Base-by-base conservation (phyloP, 306 rosid genomes). In the Comarum palustre region DNA sequence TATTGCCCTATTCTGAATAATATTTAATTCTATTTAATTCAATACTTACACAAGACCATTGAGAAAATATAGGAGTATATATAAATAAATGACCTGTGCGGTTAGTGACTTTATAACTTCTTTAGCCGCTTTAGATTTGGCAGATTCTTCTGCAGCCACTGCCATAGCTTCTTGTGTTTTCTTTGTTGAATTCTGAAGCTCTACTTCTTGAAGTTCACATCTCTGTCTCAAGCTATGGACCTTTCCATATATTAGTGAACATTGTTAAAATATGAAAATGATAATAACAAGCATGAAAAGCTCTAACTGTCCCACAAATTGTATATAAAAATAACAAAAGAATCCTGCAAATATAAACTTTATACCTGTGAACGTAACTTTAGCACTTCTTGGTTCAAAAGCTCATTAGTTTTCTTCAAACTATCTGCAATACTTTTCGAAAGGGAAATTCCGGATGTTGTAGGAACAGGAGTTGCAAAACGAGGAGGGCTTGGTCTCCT, bases 401-500 rank as follows among this genome's bases (percentile, higher is more conserved):
- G 88, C 51, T 95, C 99, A 69, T 95, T 95, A 71, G 96, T 90
- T 82, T 91, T 91, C 84, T 87, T 95, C 86, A 95, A 81, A 84
- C 92, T 83, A 75, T 91, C 99, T 36, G 87, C 69, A 52, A 82
- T 67, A 79, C 87, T 88, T 83, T 87, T 90, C 16, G 99, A 91
- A 83, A 95, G 90, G 63, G 97, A 90, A 83, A 95, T 97, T 69
- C 99, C 99, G 0, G 96, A 87, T 22, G 92, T 86, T 52, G 99
- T 95, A 55, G 99, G 96, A 80, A 90, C 83, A 58, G 99, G 99
- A 0, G 97, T 95, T 25, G 99, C 97, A 8, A 94, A 95, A 70
- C 99, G 99, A 48, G 97, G 97, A 42, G 97, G 99, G 74, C 96
- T 90, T 54, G 96, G 81, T 81, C 94, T 87, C 82, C 96, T 86